A percentile compares a stretch with the other conserved stretches of the same genome.
phyloP scores from a whole-genome alignment of 345 rosid genomes.

The Lumnitzera racemosa region DNA sequence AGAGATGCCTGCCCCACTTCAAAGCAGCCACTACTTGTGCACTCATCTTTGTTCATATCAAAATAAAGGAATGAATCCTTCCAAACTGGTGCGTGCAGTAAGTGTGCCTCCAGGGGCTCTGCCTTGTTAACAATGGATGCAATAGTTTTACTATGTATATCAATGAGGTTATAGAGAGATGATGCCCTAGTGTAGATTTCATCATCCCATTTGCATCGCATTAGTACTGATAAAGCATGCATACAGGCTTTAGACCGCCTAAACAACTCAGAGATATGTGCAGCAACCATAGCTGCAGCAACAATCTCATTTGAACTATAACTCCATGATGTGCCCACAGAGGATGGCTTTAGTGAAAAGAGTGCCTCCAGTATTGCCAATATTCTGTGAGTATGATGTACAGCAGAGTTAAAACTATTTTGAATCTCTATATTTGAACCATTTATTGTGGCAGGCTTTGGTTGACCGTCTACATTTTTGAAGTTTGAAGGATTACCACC shows the following conservation, averaged over 20 bases:
- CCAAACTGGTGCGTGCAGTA: slow-evolving; percentile 53
- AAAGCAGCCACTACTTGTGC: slow-evolving; percentile 25
- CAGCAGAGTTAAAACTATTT: slow-evolving; percentile 59
- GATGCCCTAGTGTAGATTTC: slow-evolving; percentile 77
- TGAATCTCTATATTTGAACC: slow-evolving; percentile 51
- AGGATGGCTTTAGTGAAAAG: slow-evolving; percentile 86
- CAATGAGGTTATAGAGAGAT: slow-evolving; percentile 84
- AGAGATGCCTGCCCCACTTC: slow-evolving; percentile 37
- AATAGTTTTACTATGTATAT: slow-evolving; percentile 85
- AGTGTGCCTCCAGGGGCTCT: slow-evolving; percentile 77
- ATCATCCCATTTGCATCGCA: slow-evolving; percentile 90
- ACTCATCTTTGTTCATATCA: slow-evolving; percentile 35
- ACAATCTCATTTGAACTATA: slow-evolving; percentile 93
- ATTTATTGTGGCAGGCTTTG: slow-evolving; percentile 51
- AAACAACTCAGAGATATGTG: slow-evolving; percentile 89
- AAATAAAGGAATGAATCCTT: slow-evolving; percentile 39
- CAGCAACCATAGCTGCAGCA: slow-evolving; percentile 99
- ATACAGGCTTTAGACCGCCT: slow-evolving; percentile 87
- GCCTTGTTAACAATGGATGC: slow-evolving; percentile 94
- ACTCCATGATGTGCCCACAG: slow-evolving; percentile 90
- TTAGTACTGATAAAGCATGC: slow-evolving; percentile 72
- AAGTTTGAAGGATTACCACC: slow-evolving; percentile 38
- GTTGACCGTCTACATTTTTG: slow-evolving; percentile 19
- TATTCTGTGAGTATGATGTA: slow-evolving; percentile 84
- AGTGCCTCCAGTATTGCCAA: slow-evolving; percentile 89